Evolutionary conservation across 768 basidiomycete genomes (phyloP).

Genomic region (Sporobolomyces phaffii): DNA sequence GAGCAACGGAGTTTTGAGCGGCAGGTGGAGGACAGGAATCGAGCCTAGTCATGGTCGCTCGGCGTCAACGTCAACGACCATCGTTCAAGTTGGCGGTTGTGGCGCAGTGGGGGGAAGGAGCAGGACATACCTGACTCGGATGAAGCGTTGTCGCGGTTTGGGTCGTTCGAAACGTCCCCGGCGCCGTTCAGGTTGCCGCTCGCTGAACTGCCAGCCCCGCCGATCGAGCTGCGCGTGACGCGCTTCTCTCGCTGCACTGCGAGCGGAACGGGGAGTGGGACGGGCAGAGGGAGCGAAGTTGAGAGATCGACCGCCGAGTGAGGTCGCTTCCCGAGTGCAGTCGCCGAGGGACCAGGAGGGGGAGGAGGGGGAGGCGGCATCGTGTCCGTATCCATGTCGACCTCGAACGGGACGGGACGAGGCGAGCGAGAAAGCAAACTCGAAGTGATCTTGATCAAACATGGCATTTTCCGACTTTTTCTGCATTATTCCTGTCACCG

Average conservation of each 20-base stretch:
- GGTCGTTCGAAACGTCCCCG: neutral
- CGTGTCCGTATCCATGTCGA: neutral
- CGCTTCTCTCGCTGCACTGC: conserved; percentile 6
- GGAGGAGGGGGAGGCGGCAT: neutral
- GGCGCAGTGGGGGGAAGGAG: neutral
- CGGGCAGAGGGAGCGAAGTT: neutral
- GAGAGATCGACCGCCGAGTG: neutral
- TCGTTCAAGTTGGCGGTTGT: neutral
- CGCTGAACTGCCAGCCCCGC: no score
- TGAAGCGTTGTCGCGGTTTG: neutral
- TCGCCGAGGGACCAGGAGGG: neutral
- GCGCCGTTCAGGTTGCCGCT: neutral
- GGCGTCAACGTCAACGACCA: no score
- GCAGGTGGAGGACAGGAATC: neutral
- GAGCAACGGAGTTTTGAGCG: conserved; percentile 18
- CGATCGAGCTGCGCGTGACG: conserved; percentile 7
- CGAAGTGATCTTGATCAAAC: no score
- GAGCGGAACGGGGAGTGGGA: neutral
- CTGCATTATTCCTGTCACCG: no score
- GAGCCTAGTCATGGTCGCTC: no score
- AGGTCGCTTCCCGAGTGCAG: conserved; percentile 23
- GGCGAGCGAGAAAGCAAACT: neutral
- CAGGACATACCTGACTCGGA: neutral
- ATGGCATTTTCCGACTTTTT: no score
- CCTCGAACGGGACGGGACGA: neutral